Base-by-base conservation (phyloP, 306 rosid genomes). In the Vachellia collinsii region DNA sequence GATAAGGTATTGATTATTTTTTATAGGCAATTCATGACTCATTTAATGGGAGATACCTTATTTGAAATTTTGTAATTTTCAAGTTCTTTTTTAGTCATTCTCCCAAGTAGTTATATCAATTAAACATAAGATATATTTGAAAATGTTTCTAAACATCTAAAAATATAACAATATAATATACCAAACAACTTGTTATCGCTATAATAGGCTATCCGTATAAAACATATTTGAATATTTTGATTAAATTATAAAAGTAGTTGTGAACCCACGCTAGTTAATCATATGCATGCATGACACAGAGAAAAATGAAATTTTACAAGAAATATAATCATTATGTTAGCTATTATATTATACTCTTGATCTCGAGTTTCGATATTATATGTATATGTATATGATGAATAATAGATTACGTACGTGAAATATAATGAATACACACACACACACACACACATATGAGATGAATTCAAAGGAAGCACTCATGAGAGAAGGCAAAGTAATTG, bases 391-490 rank as follows among this genome's bases (percentile, higher is more conserved):
- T 20, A 56, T 20, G 56, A 50, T 14, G n/a, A 50, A 29, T 29
- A 5, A n/a, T 9, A 20, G 10, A 20, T 20, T 20, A 43, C 3
- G 47, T 29, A 50, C 56, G 20, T 50, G 56, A 50, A 50, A 50
- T 50, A 29, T 29, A 29, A 29, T 29, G 34, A 29, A 29, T 29
- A 29, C 2, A 29, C 2, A 29, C 2, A 29, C 14, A n/a, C n/a
- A n/a, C n/a, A n/a, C n/a, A n/a, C 14, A 20, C 34, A 20, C 1
- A 1, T 7, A 54, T 76, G 78, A 10, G 36, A 63, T 29, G 78
- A 90, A 74, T 84, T 87, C 89, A 86, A 86, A 87, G 74, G 14
- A 64, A 86, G 72, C 83, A 86, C 84, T 86, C 87, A 91, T 86
- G 77, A 70, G 66, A 66, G 66, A 83, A 74, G 80, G 81, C 77